These are phyloP conservation scores for Holtermanniella nyarrowii DNA, from an alignment of 768 basidiomycete species.

Conservation along the genomic window DNA sequence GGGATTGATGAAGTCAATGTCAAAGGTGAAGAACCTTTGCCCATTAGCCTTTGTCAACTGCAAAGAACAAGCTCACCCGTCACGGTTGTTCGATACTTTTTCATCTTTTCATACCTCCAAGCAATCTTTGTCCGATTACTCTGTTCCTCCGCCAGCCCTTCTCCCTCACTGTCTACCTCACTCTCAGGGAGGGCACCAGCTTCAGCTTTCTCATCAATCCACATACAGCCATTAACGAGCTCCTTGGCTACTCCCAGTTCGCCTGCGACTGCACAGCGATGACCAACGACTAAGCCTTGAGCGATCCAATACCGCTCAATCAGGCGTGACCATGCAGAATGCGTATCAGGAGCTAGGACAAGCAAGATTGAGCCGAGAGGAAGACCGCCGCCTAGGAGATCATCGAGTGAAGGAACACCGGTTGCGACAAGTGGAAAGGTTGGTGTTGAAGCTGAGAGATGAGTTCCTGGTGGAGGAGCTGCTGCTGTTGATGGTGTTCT, in stretches of 20 bases:
- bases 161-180: constrained; percentile 40
- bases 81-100: constrained; percentile 80
- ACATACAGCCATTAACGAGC: constrained; percentile 70
- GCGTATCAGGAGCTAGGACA: constrained; percentile 70
- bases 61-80: constrained; percentile 17
- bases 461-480: constrained; percentile 32
- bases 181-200: constrained; percentile 40
- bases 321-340: constrained; percentile 75
- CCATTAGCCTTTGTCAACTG: not conserved
- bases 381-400: constrained; percentile 74
- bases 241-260: constrained; percentile 46
- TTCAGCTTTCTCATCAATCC: constrained; percentile 48
- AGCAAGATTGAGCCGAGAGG: constrained; percentile 68
- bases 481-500: constrained; percentile 20
- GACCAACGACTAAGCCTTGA: constrained; percentile 67
- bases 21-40: not conserved
- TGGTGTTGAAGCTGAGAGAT: constrained; percentile 35
- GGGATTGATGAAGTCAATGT: not conserved
- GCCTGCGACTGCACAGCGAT: constrained; percentile 59
- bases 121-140: constrained; percentile 77
- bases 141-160: constrained; percentile 17
- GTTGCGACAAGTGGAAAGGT: constrained; percentile 50
- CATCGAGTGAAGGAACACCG: constrained; percentile 86
- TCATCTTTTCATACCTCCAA: constrained; percentile 93
- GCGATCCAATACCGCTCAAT: constrained; percentile 80